Base-by-base conservation (phyloP, 345 rosid genomes). In the Punica granatum region DNA sequence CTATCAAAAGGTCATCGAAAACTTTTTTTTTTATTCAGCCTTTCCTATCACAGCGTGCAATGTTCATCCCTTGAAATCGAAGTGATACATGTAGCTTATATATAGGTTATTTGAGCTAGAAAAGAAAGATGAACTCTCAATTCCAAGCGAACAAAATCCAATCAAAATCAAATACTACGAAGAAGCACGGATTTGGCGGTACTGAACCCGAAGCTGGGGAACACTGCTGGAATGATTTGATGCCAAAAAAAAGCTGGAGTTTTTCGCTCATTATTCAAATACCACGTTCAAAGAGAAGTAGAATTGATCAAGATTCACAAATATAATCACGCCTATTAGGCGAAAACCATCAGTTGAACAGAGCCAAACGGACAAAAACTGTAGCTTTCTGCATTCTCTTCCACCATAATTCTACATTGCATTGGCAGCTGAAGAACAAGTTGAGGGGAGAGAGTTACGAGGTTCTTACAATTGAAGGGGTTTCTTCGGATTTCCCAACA, bases 401-500 rank as follows among this genome's bases (percentile, higher is more conserved):
- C n/a, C n/a, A 12, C 18, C 48, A 43, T 10, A 8, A 23, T 46
- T 46, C n/a, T 15, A n/a, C 21, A 49, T n/a, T 21, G 26, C 53
- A 49, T 49, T 21, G 10, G 9, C 56, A 15, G 26, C 7, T n/a
- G 49, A 68, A 33, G n/a, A 6, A 13, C 26, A n/a, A n/a, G n/a
- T n/a, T 25, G 10, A 23, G 49, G 2, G 19, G 7, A 59, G 33
- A 33, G 10, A n/a, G 14, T 59, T n/a, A 6, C 26, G 19, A 23
- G 21, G 18, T 62, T 33, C 65, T 62, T 15, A 62, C 65, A 42
- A 34, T 62, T 18, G 43, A 21, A 39, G 65, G 23, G 42, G 19
- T 62, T 61, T 62, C 65, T 33, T n/a, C 53, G 26, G 66, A 72
- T 56, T 72, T 73, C 39, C 69, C 73, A 8, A 64, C 76, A 73